phyloP scores from a whole-genome alignment of 805 yeast species.

The Yarrowia bubula region DNA sequence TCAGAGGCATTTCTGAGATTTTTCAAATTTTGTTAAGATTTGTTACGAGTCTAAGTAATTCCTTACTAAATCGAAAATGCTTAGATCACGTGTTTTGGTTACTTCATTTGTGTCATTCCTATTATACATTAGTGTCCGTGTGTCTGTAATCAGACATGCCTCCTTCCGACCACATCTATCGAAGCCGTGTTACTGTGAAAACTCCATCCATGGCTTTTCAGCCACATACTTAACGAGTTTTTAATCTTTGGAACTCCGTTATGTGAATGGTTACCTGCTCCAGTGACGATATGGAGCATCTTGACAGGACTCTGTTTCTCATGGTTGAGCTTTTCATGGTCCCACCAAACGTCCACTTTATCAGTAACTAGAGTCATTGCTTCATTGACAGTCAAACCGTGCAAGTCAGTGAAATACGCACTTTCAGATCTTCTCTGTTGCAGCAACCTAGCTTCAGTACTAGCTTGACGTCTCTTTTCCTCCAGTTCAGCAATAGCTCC shows the following conservation, averaged over 20 bases:
- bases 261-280: slow-evolving; percentile 31
- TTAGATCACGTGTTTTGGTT: no score
- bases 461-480: slow-evolving; percentile 2
- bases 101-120: no score
- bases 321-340: not conserved
- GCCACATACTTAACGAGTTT: slow-evolving; percentile 27
- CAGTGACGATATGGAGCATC: slow-evolving; percentile 28
- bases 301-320: not conserved
- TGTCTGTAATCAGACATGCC: not conserved
- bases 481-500: slow-evolving; percentile 18
- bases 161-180: not conserved
- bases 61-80: no score
- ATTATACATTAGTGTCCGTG: not conserved
- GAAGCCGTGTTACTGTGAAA: slow-evolving; percentile 6
- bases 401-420: slow-evolving; percentile 2
- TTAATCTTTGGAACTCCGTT: slow-evolving; percentile 30
- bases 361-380: not conserved
- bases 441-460: not conserved
- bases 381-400: slow-evolving; percentile 16
- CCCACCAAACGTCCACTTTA: slow-evolving; percentile 21
- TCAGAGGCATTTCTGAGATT: no score
- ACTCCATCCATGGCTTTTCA: slow-evolving; percentile 26
- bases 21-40: no score
- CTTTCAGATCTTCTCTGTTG: not conserved
- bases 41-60: no score